These are phyloP conservation scores for Jaapia argillacea DNA, from an alignment of 768 basidiomycete species.

Conservation along the genomic window DNA sequence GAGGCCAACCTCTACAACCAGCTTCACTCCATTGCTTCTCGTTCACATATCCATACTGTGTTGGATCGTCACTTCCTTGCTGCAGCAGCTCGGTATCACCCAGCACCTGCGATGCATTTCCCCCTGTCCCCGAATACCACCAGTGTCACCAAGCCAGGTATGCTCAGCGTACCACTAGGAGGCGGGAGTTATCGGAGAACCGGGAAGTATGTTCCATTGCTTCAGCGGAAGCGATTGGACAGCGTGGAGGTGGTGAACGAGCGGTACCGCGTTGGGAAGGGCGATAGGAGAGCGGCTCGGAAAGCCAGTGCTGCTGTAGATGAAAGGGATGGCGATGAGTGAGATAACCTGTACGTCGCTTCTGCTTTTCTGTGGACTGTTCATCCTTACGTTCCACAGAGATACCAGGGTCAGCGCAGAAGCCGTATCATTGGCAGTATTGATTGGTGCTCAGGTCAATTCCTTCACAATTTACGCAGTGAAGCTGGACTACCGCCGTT, in stretches of 20 bases:
- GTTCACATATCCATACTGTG: conserved; percentile 54
- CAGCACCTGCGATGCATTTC: conserved; percentile 25
- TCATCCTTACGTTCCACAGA: too few species aligned
- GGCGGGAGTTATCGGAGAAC: conserved; percentile 57
- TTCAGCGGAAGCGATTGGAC: conserved; percentile 59
- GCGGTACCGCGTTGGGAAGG: conserved; percentile 67
- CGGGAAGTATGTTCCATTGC: conserved; percentile 55
- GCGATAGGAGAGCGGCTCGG: conserved; percentile 32
- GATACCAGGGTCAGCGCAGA: too few species aligned
- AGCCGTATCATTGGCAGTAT: too few species aligned
- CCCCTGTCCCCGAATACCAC: conserved; percentile 22
- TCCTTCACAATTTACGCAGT: too few species aligned
- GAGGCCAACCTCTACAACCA: conserved; percentile 35
- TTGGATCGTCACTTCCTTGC: conserved; percentile 58
- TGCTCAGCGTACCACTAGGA: conserved; percentile 54
- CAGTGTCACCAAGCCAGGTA: conserved; percentile 11
- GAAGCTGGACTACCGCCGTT: too few species aligned
- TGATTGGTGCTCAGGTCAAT: too few species aligned
- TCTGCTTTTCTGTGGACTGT: too few species aligned
- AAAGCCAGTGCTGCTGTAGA: conserved; percentile 14
- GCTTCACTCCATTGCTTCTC: conserved; percentile 41
- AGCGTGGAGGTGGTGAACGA: conserved; percentile 67
- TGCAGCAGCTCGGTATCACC: conserved; percentile 43
- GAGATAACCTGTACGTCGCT: too few species aligned
- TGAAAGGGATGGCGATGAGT: too few species aligned